Evolutionary conservation across 2,329 filamentous ascomycete species (phyloP).

Genomic region (Alternaria infectoria): DNA sequence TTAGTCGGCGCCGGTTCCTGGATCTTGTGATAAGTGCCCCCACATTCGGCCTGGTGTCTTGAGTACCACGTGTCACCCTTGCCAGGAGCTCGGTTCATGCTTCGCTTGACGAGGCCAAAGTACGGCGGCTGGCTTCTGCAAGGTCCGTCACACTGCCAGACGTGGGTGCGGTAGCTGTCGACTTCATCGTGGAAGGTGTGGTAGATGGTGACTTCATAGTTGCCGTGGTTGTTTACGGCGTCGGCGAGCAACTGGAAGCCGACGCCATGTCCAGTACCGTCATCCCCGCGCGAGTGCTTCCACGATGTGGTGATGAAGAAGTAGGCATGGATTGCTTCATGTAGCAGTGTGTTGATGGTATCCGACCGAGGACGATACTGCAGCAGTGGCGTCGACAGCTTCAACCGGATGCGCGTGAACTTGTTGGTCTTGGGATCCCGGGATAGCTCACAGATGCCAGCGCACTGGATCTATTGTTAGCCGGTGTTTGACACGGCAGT

Average conservation of each 20-base stretch:
- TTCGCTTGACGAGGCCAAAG: slow-evolving; percentile 55
- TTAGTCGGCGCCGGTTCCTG: slow-evolving; percentile 51
- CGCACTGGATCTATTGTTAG: slow-evolving; percentile 44
- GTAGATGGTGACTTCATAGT: slow-evolving; percentile 51
- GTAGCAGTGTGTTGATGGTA: slow-evolving; percentile 53
- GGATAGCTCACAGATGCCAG: slow-evolving; percentile 54
- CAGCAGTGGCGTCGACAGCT: slow-evolving; percentile 53
- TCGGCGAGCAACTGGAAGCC: slow-evolving; percentile 54
- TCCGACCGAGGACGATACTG: slow-evolving; percentile 53
- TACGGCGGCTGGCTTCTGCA: slow-evolving; percentile 49
- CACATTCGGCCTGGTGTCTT: slow-evolving; percentile 50
- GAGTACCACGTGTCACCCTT: slow-evolving; percentile 53
- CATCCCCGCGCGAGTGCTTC: slow-evolving; percentile 50
- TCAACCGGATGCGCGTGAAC: slow-evolving; percentile 50
- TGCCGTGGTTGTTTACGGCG: slow-evolving; percentile 53
- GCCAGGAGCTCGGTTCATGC: slow-evolving; percentile 53
- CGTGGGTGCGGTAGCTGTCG: slow-evolving; percentile 53
- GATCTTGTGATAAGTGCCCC: slow-evolving; percentile 51
- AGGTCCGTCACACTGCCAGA: slow-evolving; percentile 54
- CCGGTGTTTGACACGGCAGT: slow-evolving; percentile 13
- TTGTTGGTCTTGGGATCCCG: slow-evolving; percentile 47
- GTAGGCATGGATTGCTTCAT: slow-evolving; percentile 55
- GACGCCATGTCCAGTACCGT: slow-evolving; percentile 52
- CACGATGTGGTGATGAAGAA: slow-evolving; percentile 55
- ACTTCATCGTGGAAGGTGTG: slow-evolving; percentile 57